Percentiles rank a stretch among this genome's conserved stretches.
phyloP scores from a whole-genome alignment of 2,329 filamentous ascomycete species.

The Fulvia fulva region DNA sequence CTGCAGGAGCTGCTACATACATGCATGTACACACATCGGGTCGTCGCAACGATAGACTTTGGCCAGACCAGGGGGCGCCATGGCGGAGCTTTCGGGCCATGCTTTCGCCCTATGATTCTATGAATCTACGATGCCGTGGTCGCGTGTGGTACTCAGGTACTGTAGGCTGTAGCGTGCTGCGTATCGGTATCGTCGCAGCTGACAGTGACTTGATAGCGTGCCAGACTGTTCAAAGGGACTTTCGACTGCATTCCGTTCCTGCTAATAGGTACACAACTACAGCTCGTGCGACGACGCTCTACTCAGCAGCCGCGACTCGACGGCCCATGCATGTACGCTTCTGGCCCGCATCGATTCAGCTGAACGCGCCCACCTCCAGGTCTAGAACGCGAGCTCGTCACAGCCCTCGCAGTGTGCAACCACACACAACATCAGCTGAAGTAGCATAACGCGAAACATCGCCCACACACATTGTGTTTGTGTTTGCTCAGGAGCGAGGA shows the following conservation, averaged over 20 bases:
- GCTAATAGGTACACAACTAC: background rate
- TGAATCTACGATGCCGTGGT: background rate
- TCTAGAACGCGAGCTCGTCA: background rate
- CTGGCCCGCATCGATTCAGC: background rate
- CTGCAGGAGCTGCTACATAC: background rate
- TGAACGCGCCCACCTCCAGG: background rate
- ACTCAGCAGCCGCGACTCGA: background rate
- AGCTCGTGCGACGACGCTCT: background rate
- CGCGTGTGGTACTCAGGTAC: background rate
- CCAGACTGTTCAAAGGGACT: background rate
- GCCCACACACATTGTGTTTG: background rate
- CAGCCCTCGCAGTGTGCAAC: background rate
- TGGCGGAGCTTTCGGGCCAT: too few species aligned
- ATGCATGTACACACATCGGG: too few species aligned
- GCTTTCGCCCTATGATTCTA: too few species aligned
- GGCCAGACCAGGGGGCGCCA: too few species aligned
- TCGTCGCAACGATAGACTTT: too few species aligned
- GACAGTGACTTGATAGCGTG: background rate
- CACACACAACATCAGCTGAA: constrained; percentile 1
- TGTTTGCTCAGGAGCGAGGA: background rate
- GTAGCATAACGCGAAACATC: background rate
- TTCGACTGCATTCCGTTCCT: background rate
- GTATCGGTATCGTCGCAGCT: background rate
- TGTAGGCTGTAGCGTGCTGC: too few species aligned
- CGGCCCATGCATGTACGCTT: background rate